Evolutionary conservation across 768 basidiomycete species (phyloP), one percentile per base, ranked within the genome.

Genomic region (Guyanaporus albipodus): DNA sequence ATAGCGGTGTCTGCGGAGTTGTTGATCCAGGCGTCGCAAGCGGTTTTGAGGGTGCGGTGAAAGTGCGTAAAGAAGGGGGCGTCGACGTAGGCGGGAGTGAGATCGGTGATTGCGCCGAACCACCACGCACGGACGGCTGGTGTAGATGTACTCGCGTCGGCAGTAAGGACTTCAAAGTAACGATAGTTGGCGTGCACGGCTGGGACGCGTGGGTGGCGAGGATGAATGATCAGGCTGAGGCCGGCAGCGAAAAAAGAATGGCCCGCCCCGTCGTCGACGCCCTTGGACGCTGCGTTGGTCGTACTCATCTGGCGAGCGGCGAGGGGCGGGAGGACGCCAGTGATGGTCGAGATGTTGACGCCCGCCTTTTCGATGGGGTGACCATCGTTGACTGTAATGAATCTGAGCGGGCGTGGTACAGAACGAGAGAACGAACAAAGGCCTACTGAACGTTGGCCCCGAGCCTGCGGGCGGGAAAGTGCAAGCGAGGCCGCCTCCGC

Each of bases 31-130:
- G 58, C 34, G 38, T 77, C 75, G 53, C 74, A 77, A 2, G 71
- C 70, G 2, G 38, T 38, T 42, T 75, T 73, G 50, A 76, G 63
- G 8, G 71, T 69, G 10, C 42, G 35, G 59, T 79, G 76, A 67
- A 80, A 79, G 51, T 75, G 72, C 11, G 44, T 31, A 22, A 67
- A 74, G 57, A 79, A 80, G 31, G 70, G 66, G 35, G 66, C 64
- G 59, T 70, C 31, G 26, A 78, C 62, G 58, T 78, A 80, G 6
- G 67, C 68, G 6, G 79, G 79, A 0, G 77, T 78, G 18, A 80
- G 58, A 58, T 80, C 77, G 17, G 47, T 53, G 53, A 55, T 56
- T 11, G 40, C 53, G 22, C 61, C 55, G 8, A 62, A 62, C 54
- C 62, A 64, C 62, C 59, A 62, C 7, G 59, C 59, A 14, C 58